A percentile compares a stretch with the other conserved stretches of the same genome.
Evolutionary conservation across 2,329 filamentous ascomycete species (phyloP).

Genomic region (Colletotrichum sp.): DNA sequence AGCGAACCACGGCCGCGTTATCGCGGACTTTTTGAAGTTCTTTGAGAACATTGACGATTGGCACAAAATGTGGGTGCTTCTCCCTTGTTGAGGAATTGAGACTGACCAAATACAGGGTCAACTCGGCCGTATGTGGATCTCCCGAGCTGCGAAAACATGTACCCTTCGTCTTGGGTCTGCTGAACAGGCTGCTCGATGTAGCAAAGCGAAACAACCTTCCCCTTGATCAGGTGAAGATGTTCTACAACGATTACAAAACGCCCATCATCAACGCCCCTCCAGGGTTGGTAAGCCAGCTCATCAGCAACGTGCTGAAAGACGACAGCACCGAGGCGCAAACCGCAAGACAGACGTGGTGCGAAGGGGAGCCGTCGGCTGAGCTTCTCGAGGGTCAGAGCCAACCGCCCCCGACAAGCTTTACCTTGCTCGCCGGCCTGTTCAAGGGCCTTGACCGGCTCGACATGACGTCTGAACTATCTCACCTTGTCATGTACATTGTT

Average conservation of each 20-base stretch:
- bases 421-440: conserved; percentile 8
- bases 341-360: conserved; percentile 4
- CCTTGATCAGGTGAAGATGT: not conserved
- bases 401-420: not conserved
- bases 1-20: conserved; percentile 5
- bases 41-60: not conserved
- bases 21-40: not conserved
- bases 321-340: not conserved
- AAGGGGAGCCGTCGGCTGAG: not conserved
- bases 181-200: conserved; percentile 9
- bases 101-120: not conserved
- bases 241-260: not conserved
- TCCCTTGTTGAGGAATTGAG: no score
- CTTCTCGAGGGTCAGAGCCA: not conserved
- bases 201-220: not conserved
- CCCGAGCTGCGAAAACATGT: not conserved
- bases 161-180: conserved; percentile 5
- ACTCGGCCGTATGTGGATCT: not conserved
- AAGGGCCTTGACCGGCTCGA: conserved; percentile 7
- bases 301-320: not conserved
- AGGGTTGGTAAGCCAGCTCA: not conserved
- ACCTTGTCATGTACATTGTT: not conserved
- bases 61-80: not conserved
- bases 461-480: not conserved
- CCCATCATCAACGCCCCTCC: not conserved